Evolutionary conservation across 345 rosid genomes (phyloP), one percentile per base, ranked within the genome.

Genomic region (Ricinus communis): DNA sequence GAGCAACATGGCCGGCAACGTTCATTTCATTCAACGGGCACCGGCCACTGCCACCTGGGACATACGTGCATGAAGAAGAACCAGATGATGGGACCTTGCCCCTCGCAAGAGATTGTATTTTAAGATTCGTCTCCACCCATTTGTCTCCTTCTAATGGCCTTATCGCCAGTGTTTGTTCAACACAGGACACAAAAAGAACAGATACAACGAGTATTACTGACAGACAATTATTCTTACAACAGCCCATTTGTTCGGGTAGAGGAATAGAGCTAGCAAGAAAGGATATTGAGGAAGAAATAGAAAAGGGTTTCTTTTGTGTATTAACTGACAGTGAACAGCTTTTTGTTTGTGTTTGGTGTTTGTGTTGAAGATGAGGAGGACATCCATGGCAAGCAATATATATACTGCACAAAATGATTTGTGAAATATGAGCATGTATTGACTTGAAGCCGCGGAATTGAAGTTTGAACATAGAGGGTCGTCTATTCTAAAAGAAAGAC

Each of bases 41-140:
- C 6, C 59, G 61, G 5, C 87, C 88, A 1, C 8, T 46, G 8
- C 87, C 24, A 2, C 75, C 78, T 0, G 87, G 88, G 10, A 76
- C 76, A 70, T 70, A 40, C 0, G 83, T 80, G 79, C 88, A 81
- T 19, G 83, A 63, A 13, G 82, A 83, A 18, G 73, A 27, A 0
- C 60, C 28, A 0, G 79, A 69, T 0, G 84, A 72, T 2, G 88
- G 79, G 64, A 82, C 86, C 0, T 76, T 72, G 19, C 83, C 86
- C 65, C 77, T 77, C 11, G 45, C 74, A 2, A 83, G 84, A n/a
- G 81, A 73, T 60, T 80, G 85, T 18, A 79, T 13, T 22, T 73
- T 33, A 5, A 74, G 46, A 13, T 22, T 41, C 15, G 49, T 41
- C 15, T 33, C 5, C 16, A 30, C 30, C 46, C 62, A 10, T 6